A percentile compares a stretch with the other conserved stretches of the same genome.
phyloP scores from a whole-genome alignment of 352 stramenopile genomes.

The Phytopythium helicoides region DNA sequence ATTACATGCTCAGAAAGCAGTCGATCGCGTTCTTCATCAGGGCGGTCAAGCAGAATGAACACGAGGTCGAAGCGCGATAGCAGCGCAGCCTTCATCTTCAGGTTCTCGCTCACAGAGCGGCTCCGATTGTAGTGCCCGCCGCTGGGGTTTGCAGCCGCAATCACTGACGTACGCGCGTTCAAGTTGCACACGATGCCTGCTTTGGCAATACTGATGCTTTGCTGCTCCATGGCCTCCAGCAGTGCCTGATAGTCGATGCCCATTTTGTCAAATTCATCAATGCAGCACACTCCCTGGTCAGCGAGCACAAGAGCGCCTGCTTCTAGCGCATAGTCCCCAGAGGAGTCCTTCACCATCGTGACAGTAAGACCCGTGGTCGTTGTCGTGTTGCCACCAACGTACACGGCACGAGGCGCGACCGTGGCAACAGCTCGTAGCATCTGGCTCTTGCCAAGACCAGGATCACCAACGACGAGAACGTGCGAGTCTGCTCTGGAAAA shows the following conservation, averaged over 20 bases:
- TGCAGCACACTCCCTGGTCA: slow-evolving; percentile 96
- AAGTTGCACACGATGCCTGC: slow-evolving; percentile 94
- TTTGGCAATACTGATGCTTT: slow-evolving; percentile 95
- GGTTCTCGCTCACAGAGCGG: slow-evolving; percentile 95
- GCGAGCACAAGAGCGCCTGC: slow-evolving; percentile 92
- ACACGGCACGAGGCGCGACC: slow-evolving; percentile 93
- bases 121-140: slow-evolving; percentile 96
- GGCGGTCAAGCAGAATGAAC: slow-evolving; percentile 95
- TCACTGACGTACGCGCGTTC: slow-evolving; percentile 92
- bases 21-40: slow-evolving; percentile 91
- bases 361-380: slow-evolving; percentile 96
- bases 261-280: slow-evolving; percentile 99
- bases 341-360: slow-evolving; percentile 93
- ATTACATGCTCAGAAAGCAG: slow-evolving; percentile 96
- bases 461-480: slow-evolving; percentile 96
- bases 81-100: slow-evolving; percentile 95
- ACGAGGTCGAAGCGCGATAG: slow-evolving; percentile 97
- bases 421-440: slow-evolving; percentile 92
- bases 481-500: slow-evolving; percentile 92
- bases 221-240: slow-evolving; percentile 99
- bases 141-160: slow-evolving; percentile 96
- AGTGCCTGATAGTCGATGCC: slow-evolving; percentile 87
- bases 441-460: slow-evolving; percentile 95
- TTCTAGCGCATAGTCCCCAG: slow-evolving; percentile 91
- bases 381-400: slow-evolving; percentile 96